These are phyloP conservation scores for Teunomyces atbi DNA, from an alignment of 805 yeast species.

Conservation along the genomic window DNA sequence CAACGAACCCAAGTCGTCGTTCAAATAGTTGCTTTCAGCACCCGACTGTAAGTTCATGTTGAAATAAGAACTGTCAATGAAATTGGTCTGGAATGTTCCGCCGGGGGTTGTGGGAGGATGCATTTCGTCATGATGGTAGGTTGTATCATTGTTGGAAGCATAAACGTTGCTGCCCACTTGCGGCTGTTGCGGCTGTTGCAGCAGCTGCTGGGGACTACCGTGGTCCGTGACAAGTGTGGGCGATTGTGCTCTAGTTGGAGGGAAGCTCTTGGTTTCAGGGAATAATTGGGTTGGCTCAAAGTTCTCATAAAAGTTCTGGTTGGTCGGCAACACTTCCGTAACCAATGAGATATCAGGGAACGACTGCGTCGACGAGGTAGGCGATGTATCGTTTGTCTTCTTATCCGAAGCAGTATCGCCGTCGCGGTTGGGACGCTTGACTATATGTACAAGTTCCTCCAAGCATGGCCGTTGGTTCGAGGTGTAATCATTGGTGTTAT, in stretches of 20 bases:
- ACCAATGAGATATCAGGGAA: constrained; percentile 57
- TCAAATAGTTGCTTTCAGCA: constrained; percentile 21
- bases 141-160: constrained; percentile 23
- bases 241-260: constrained; percentile 38
- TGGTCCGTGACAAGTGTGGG: constrained; percentile 17
- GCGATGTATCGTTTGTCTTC: constrained; percentile 27
- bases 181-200: neutral
- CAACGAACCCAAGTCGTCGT: constrained; percentile 27
- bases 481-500: constrained; percentile 12
- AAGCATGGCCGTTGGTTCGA: constrained; percentile 20
- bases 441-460: constrained; percentile 34
- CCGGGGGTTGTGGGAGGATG: constrained; percentile 23
- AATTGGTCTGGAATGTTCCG: constrained; percentile 31
- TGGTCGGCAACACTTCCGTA: constrained; percentile 50
- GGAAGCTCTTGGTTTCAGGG: constrained; percentile 41
- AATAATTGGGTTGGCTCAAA: constrained; percentile 59
- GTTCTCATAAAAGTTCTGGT: constrained; percentile 45
- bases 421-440: constrained; percentile 19
- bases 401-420: constrained; percentile 4
- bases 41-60: constrained; percentile 44
- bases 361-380: constrained; percentile 33
- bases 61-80: constrained; percentile 40
- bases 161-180: constrained; percentile 25
- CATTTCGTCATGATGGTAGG: constrained; percentile 1
- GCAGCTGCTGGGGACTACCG: constrained; percentile 9